Conservation (phyloP, 2,329 filamentous ascomycete genomes). For the Peltaster fructicola region DNA sequence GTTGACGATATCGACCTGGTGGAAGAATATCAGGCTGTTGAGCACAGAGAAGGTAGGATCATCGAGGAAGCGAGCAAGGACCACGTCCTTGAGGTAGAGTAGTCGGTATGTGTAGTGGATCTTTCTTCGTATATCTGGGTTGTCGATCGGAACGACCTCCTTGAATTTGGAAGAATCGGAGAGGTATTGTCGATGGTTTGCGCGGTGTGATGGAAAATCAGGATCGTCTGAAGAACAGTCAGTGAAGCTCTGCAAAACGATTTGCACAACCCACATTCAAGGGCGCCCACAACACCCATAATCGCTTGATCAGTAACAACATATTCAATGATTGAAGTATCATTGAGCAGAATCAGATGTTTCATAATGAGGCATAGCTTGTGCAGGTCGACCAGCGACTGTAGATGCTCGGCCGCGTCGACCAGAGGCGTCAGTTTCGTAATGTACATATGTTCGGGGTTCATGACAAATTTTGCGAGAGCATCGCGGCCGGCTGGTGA, state of each 20-base stretch:
- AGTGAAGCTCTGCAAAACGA: constrained; percentile 13
- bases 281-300: constrained; percentile 77
- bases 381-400: constrained; percentile 73
- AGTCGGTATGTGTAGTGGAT: constrained; percentile 93
- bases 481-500: constrained; percentile 65
- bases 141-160: constrained; percentile 85
- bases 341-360: constrained; percentile 81
- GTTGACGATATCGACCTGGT: constrained; percentile 94
- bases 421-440: constrained; percentile 72
- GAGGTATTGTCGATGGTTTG: constrained; percentile 88
- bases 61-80: constrained; percentile 85
- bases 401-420: constrained; percentile 74
- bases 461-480: constrained; percentile 70
- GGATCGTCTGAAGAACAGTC: constrained; percentile 50
- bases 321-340: constrained; percentile 84
- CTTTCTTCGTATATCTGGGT: constrained; percentile 64
- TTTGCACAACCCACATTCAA: constrained; percentile 47
- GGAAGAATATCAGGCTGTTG: constrained; percentile 96
- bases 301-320: constrained; percentile 81
- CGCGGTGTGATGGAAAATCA: constrained; percentile 93
- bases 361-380: constrained; percentile 97
- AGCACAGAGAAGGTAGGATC: constrained; percentile 95
- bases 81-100: constrained; percentile 96
- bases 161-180: constrained; percentile 80
- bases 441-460: constrained; percentile 57